Percentiles rank a stretch among this genome's conserved stretches.
Evolutionary conservation across 2,329 filamentous ascomycete species (phyloP).

Genomic region (Aspergillus felis): DNA sequence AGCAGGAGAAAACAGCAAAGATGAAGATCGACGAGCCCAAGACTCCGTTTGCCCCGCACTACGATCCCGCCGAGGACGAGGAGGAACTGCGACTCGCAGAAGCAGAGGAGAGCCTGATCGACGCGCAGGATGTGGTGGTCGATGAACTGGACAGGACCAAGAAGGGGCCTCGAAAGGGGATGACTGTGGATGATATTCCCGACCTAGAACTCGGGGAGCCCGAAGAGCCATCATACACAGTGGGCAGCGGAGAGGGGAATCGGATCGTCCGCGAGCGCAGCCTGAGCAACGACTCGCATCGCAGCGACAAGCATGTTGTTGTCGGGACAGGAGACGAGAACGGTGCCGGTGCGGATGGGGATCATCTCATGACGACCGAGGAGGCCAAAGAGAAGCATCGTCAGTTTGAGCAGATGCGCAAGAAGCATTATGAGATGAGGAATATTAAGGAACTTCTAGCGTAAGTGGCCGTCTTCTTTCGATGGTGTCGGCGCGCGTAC

Average conservation of each 20-base stretch:
- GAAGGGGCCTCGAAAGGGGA: constrained; percentile 41
- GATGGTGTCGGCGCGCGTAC: not conserved
- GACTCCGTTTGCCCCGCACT: constrained; percentile 90
- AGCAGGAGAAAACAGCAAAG: constrained; percentile 89
- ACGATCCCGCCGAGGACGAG: constrained; percentile 84
- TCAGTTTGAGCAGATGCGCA: constrained; percentile 84
- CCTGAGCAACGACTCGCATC: constrained; percentile 38
- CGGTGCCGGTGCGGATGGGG: constrained; percentile 35
- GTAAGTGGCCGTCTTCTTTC: constrained; percentile 41
- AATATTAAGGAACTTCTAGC: constrained; percentile 85
- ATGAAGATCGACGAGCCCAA: constrained; percentile 99
- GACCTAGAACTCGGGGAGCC: constrained; percentile 89
- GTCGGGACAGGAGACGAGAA: constrained; percentile 54
- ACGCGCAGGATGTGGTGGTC: constrained; percentile 67
- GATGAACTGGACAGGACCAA: constrained; percentile 60
- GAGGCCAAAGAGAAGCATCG: constrained; percentile 89
- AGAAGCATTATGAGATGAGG: constrained; percentile 98
- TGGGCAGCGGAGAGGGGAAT: constrained; percentile 34
- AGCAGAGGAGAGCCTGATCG: constrained; percentile 45
- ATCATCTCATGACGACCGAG: constrained; percentile 53
- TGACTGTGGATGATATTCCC: constrained; percentile 75
- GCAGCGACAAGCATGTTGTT: constrained; percentile 71
- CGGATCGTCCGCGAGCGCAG: constrained; percentile 43
- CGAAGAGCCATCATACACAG: constrained; percentile 62
- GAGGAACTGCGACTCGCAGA: constrained; percentile 52